Conservation (phyloP, 192 early-diverging fungal genomes). For the Backusella tarrabulga region DNA sequence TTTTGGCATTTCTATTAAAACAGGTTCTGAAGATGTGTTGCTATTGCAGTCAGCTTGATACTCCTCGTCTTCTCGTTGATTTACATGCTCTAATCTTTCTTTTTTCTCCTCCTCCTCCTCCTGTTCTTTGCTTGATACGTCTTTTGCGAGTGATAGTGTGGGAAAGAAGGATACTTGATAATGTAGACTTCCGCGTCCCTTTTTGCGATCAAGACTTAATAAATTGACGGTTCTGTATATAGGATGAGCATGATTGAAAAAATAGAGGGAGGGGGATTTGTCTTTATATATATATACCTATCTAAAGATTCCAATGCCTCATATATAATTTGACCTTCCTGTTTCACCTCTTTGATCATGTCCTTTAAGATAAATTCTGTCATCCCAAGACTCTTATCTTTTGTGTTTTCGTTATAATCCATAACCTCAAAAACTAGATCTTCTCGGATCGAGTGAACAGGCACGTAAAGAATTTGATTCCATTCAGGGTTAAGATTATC, state of each 20-base stretch:
- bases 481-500: slow-evolving; percentile 86
- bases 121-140: background rate
- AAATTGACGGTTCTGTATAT: slow-evolving; percentile 30
- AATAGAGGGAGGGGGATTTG: no score
- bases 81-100: background rate
- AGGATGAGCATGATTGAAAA: background rate
- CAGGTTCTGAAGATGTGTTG: slow-evolving; percentile 9
- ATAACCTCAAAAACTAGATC: slow-evolving; percentile 74
- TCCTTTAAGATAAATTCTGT: slow-evolving; percentile 59
- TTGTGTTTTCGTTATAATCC: slow-evolving; percentile 86
- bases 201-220: slow-evolving; percentile 20
- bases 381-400: slow-evolving; percentile 81
- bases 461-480: slow-evolving; percentile 86
- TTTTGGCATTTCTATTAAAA: background rate
- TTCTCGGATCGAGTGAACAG: slow-evolving; percentile 74
- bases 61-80: background rate
- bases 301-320: slow-evolving; percentile 27
- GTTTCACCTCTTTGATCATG: slow-evolving; percentile 49
- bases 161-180: slow-evolving; percentile 40
- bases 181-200: slow-evolving; percentile 36
- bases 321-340: slow-evolving; percentile 25
- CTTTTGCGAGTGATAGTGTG: slow-evolving; percentile 26
- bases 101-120: background rate
- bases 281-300: background rate
- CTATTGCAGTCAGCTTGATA: background rate